Evolutionary conservation across 1,284 basidiomycete genomes (phyloP).

Genomic region (Exobasidium rhododendri): DNA sequence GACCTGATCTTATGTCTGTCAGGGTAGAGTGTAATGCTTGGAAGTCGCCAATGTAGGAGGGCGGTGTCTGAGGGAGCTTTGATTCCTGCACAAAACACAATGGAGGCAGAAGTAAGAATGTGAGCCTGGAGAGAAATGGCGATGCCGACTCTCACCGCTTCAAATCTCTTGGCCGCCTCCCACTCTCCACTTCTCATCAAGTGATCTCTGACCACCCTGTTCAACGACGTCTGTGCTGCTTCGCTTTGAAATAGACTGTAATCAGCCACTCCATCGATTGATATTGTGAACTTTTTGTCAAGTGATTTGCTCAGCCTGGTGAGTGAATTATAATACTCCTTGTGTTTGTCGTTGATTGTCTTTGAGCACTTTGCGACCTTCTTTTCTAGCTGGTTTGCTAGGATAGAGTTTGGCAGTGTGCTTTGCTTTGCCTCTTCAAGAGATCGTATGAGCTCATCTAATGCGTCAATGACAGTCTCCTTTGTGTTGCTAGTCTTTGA

Average conservation of each 20-base stretch:
- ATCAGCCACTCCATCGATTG: constrained; percentile 36
- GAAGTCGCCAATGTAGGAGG: constrained; percentile 8
- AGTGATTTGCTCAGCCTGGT: constrained; percentile 40
- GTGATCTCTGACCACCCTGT: constrained; percentile 38
- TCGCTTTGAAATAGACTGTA: constrained; percentile 33
- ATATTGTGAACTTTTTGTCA: constrained; percentile 42
- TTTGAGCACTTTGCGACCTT: constrained; percentile 19
- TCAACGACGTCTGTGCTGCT: constrained; percentile 32
- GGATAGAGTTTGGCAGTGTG: constrained; percentile 21
- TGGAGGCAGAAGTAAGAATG: constrained; percentile 17
- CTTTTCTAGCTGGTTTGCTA: constrained; percentile 20
- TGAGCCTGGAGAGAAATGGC: constrained; percentile 12
- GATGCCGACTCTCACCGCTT: constrained; percentile 15
- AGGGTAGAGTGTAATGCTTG: constrained; percentile 22
- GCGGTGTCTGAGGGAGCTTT: neutral
- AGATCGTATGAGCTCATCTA: constrained; percentile 36
- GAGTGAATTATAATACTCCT: constrained; percentile 40
- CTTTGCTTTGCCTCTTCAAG: constrained; percentile 33
- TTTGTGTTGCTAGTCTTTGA: constrained; percentile 16
- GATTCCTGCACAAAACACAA: constrained; percentile 16
- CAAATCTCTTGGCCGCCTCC: constrained; percentile 31
- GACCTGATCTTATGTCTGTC: constrained; percentile 24
- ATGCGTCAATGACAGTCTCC: constrained; percentile 33
- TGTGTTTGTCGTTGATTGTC: constrained; percentile 37
- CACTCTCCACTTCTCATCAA: constrained; percentile 42